Base-by-base conservation (phyloP, 306 rosid genomes). In the Acacia crassicarpa region DNA sequence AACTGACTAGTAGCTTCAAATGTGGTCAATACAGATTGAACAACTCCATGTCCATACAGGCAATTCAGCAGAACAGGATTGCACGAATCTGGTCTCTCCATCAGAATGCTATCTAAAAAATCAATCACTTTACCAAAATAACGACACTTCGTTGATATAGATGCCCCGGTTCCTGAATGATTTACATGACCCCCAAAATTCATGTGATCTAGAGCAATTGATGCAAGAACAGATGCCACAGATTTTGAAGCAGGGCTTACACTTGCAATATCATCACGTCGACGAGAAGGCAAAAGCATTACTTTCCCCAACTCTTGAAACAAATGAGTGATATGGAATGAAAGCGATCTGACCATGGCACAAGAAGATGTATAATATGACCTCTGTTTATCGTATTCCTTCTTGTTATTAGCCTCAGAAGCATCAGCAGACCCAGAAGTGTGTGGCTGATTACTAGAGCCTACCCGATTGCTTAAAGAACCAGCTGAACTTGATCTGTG, bases 1-100 rank as follows among this genome's bases (percentile, higher is more conserved):
- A 95, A 84, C 79, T 95, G 97, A 87, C 98, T 93, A 56, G 98
- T 95, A 48, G 98, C 98, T 89, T 91, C 98, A 89, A 95, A 95
- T 78, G 98, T 95, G 72, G 97, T 95, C 93, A 95, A 83, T 79
- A 95, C 88, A 84, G 92, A 95, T 69, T 91, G 94, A 83, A 91
- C 54, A 76, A 93, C 98, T 83, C 98, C 98, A 82, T 80, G 92
- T 53, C 98, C 97, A 87, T 93, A 95, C 69, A 95, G 88, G 89
- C 95, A 95, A 88, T 95, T 95, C 76, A 95, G 81, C 61, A 95
- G 80, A 85, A 95, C 90, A 41, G 97, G 91, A 75, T 95, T 95
- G 89, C 95, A 95, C 25, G 97, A 93, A 83, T 95, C 98, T 78
- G 92, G 86, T 80, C 97, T 90, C 87, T 95, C 98, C 88, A 95